phyloP scores from a whole-genome alignment of 345 rosid species.

The Eucalyptus sp. region DNA sequence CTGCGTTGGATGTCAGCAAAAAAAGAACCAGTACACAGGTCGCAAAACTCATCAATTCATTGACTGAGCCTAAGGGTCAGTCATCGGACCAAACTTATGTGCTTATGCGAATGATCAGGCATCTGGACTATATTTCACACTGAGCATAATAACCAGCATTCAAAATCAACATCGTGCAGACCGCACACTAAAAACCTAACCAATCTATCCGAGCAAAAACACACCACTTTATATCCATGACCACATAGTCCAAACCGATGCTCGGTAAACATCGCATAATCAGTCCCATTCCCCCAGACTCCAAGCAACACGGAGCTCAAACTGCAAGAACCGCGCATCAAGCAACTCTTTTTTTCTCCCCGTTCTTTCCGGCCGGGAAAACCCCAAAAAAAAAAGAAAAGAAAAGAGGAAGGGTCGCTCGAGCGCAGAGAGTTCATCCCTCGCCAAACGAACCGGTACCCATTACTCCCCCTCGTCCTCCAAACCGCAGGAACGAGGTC shows the following conservation, averaged over 20 bases:
- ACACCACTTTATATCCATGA: not conserved
- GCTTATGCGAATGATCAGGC: not conserved
- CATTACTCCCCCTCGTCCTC: not conserved
- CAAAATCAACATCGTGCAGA: not conserved
- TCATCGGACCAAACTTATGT: not conserved
- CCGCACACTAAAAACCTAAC: not conserved
- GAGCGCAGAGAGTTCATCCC: not conserved
- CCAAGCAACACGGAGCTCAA: not conserved
- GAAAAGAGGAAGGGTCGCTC: not conserved
- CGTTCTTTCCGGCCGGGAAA: not conserved
- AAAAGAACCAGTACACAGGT: not conserved
- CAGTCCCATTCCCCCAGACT: not conserved
- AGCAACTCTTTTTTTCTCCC: not conserved
- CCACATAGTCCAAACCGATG: not conserved
- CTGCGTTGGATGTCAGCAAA: not conserved
- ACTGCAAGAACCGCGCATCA: not conserved
- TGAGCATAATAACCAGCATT: not conserved
- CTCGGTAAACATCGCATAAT: not conserved
- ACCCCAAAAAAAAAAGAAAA: no score
- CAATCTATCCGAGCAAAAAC: not conserved
- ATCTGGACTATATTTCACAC: not conserved
- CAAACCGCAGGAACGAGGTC: not conserved
- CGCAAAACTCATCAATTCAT: not conserved
- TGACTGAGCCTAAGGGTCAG: not conserved
- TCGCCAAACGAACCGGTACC: not conserved